Evolutionary conservation across 2,329 filamentous ascomycete species (phyloP).

Genomic region (Bipolaris victoriae): DNA sequence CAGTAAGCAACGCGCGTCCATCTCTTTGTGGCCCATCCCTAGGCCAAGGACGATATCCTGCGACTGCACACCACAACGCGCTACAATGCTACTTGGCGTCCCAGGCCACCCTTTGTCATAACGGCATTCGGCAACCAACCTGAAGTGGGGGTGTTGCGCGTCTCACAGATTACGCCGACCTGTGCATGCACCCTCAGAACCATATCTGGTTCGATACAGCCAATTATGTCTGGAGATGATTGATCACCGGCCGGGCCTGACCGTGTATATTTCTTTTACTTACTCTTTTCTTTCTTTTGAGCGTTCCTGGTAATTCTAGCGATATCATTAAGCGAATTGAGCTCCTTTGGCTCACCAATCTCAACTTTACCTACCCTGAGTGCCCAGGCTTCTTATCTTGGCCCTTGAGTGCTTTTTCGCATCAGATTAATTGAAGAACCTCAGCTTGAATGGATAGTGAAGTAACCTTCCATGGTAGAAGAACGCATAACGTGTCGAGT

Average conservation of each 20-base stretch:
- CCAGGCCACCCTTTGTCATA: conserved; percentile 7
- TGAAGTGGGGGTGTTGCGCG: conserved; percentile 10
- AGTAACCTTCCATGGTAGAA: neutral
- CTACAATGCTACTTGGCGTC: conserved; percentile 1
- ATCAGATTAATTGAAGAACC: neutral
- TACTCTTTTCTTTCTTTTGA: conserved; percentile 3
- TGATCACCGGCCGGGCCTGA: neutral
- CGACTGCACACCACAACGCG: neutral
- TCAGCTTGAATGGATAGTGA: neutral
- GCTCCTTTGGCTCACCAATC: neutral
- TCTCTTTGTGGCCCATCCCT: neutral
- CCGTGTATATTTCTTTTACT: neutral
- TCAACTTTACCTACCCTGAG: neutral
- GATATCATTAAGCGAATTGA: conserved; percentile 3
- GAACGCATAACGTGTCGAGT: neutral
- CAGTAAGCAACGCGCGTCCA: conserved; percentile 4
- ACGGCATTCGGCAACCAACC: conserved; percentile 5
- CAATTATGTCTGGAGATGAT: neutral
- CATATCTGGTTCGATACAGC: conserved; percentile 1
- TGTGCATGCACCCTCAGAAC: conserved; percentile 2
- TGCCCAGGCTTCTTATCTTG: neutral
- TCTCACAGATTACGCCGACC: conserved; percentile 3
- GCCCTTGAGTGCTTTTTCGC: neutral
- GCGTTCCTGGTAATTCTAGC: conserved; percentile 1
- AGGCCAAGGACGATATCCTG: neutral